Conservation (phyloP, 2,329 filamentous ascomycete genomes). For the Daldinia sp. region DNA sequence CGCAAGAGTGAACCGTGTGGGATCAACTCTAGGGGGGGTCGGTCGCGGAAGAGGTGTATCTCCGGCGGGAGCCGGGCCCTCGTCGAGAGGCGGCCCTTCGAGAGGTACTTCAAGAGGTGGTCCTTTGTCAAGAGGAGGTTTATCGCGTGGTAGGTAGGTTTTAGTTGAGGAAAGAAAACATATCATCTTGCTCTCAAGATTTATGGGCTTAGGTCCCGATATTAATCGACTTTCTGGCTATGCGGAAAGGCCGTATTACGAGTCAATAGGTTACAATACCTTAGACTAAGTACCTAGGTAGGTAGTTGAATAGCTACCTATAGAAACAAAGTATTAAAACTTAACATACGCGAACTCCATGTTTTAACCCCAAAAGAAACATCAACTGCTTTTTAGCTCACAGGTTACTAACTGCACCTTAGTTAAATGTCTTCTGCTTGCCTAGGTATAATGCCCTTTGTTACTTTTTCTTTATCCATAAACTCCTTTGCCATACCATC, state of each 20-base stretch:
- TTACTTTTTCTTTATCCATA: neutral
- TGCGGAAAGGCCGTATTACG: neutral
- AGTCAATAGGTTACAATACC: neutral
- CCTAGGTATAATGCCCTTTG: no score
- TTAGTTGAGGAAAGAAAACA: no score
- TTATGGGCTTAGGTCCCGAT: neutral
- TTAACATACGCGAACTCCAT: no score
- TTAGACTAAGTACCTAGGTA: neutral
- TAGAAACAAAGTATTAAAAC: no score
- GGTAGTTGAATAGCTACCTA: neutral
- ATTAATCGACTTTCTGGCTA: neutral
- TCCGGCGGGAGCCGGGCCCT: neutral
- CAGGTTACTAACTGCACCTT: no score
- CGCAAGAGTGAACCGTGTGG: conserved; percentile 16
- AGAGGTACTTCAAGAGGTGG: neutral
- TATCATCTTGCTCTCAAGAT: neutral
- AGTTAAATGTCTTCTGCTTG: neutral
- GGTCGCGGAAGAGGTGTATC: neutral
- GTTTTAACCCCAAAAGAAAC: no score
- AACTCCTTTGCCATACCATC: neutral
- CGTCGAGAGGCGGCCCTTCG: neutral
- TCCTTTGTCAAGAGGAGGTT: neutral
- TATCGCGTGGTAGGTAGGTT: no score
- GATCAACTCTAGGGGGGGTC: neutral
- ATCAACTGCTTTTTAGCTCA: no score